Conservation (phyloP, 2,329 filamentous ascomycete species). For the Epichloe aotearoae region DNA sequence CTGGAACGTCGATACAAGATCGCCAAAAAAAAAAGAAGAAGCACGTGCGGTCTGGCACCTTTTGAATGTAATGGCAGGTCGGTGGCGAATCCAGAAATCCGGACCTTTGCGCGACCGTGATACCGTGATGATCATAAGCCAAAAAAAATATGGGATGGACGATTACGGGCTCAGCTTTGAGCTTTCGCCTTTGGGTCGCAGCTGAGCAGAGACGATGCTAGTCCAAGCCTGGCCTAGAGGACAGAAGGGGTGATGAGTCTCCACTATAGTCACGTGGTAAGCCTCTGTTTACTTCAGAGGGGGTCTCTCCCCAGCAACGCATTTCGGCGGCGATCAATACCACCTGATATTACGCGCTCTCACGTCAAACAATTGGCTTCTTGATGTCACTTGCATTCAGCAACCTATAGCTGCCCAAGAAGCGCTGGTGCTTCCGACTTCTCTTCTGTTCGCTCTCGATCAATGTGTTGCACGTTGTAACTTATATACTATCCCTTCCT, state of each 20-base stretch:
- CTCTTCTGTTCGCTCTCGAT: slow-evolving; percentile 6
- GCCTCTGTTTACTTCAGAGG: slow-evolving; percentile 17
- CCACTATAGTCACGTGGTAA: slow-evolving; percentile 10
- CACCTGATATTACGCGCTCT: background rate
- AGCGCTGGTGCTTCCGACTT: slow-evolving; percentile 13
- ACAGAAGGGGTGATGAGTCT: background rate
- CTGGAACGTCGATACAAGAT: background rate
- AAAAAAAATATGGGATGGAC: background rate
- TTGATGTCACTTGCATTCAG: slow-evolving; percentile 14
- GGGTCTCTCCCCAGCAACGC: slow-evolving; percentile 16
- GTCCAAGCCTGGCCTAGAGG: background rate
- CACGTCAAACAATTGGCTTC: slow-evolving; percentile 3
- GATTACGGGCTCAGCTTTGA: background rate
- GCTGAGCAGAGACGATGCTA: background rate
- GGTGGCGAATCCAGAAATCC: background rate
- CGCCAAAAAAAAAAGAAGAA: background rate
- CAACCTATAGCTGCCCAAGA: slow-evolving; percentile 11
- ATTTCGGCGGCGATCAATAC: slow-evolving; percentile 6
- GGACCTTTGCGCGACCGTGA: background rate
- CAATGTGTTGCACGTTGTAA: background rate
- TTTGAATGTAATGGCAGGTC: background rate
- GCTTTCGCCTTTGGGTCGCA: background rate
- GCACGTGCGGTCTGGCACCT: background rate
- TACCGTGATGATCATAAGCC: background rate
- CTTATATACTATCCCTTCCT: background rate